phyloP scores from a whole-genome alignment of 331 rosid species.

The Acacia pycnantha region DNA sequence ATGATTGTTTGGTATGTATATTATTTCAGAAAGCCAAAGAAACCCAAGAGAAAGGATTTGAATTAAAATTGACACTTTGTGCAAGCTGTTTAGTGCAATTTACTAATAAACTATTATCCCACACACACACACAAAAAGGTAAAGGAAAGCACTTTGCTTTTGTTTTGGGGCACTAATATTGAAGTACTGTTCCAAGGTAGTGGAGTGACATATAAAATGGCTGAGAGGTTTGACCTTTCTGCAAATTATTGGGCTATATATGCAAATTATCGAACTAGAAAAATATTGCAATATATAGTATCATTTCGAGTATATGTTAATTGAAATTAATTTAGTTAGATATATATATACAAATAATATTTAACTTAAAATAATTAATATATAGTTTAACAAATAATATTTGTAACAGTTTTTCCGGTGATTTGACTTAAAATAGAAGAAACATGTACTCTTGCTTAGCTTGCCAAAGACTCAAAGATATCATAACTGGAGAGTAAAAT shows the following conservation, averaged over 20 bases:
- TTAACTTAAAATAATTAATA: background rate
- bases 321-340: background rate
- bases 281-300: too few species aligned
- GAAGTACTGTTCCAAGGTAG: slow-evolving; percentile 33
- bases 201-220: slow-evolving; percentile 28
- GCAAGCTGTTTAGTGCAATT: background rate
- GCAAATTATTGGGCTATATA: slow-evolving; percentile 38
- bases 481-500: background rate
- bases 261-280: background rate
- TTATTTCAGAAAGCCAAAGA: background rate
- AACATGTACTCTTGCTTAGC: background rate
- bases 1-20: background rate
- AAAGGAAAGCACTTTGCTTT: slow-evolving; percentile 48
- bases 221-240: slow-evolving; percentile 20
- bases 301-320: background rate
- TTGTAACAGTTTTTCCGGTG: background rate
- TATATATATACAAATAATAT: background rate
- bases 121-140: slow-evolving; percentile 8
- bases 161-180: slow-evolving; percentile 50
- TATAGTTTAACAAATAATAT: background rate
- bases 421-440: background rate
- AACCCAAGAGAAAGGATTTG: background rate
- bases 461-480: background rate
- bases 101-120: slow-evolving; percentile 14
- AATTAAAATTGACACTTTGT: background rate